These are phyloP conservation scores for Candida dajiaensis DNA, from an alignment of 805 yeast genomes.

Conservation along the genomic window DNA sequence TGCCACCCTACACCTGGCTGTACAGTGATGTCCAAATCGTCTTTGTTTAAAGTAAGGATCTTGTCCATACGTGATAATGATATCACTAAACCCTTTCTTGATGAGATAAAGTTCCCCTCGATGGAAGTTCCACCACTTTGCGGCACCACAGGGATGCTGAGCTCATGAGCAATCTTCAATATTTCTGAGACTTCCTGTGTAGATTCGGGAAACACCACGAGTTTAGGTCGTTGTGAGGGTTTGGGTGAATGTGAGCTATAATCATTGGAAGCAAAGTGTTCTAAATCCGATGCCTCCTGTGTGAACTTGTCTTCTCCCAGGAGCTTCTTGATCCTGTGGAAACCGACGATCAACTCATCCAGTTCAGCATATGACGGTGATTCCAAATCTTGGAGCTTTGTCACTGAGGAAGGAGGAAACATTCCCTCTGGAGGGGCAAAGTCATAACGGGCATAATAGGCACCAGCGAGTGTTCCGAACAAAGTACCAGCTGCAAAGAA, in stretches of 20 bases:
- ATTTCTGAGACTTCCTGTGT: constrained; percentile 53
- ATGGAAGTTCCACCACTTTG: constrained; percentile 60
- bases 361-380: constrained; percentile 16
- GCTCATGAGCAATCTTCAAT: constrained; percentile 48
- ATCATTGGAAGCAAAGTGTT: constrained; percentile 42
- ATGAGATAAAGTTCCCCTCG: constrained; percentile 62
- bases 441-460: constrained; percentile 12
- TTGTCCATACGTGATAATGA: constrained; percentile 59
- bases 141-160: constrained; percentile 55
- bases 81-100: constrained; percentile 50
- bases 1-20: constrained; percentile 82
- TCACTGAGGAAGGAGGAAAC: constrained; percentile 18
- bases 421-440: constrained; percentile 8
- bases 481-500: neutral
- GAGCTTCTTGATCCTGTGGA: constrained; percentile 9
- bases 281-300: constrained; percentile 27
- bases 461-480: constrained; percentile 7
- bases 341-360: constrained; percentile 4
- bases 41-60: constrained; percentile 47
- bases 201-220: constrained; percentile 45
- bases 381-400: constrained; percentile 8
- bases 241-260: constrained; percentile 44
- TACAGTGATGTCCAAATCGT: constrained; percentile 65
- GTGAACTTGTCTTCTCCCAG: constrained; percentile 22
- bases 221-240: constrained; percentile 20